A percentile compares a stretch with the other conserved stretches of the same genome.
phyloP scores from a whole-genome alignment of 495 filamentous ascomycete genomes.

The Podospora pseudocomata region DNA sequence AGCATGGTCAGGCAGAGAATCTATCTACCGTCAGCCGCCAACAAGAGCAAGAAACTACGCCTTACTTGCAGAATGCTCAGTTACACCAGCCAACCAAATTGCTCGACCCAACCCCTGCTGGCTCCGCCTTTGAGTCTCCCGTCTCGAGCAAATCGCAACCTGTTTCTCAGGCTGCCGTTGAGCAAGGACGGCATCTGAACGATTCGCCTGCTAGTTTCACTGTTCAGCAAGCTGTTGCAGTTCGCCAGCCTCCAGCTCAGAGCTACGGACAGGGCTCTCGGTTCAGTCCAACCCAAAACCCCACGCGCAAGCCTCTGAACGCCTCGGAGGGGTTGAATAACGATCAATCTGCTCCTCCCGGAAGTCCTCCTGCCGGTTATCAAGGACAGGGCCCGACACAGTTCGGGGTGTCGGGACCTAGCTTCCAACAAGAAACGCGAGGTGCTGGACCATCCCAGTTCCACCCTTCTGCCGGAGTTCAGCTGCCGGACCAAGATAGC shows the following conservation, averaged over 20 bases:
- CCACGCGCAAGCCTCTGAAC: conserved; percentile 14
- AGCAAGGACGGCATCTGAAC: conserved; percentile 21
- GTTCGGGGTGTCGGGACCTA: background rate
- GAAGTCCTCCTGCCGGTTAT: background rate
- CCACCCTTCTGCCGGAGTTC: background rate
- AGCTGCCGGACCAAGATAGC: background rate
- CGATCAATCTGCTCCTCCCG: background rate
- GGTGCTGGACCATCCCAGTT: background rate
- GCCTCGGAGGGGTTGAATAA: background rate
- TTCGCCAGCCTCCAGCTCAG: conserved; percentile 13
- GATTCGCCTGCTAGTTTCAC: conserved; percentile 23
- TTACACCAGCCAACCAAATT: conserved; percentile 13
- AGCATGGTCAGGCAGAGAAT: conserved; percentile 11
- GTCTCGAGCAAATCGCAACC: conserved; percentile 26
- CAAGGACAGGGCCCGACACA: conserved; percentile 3
- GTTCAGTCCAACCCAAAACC: conserved; percentile 10
- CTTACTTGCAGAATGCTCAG: conserved; percentile 14
- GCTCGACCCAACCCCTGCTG: conserved; percentile 14
- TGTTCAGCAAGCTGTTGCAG: conserved; percentile 17
- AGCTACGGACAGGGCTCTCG: background rate
- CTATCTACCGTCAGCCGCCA: background rate
- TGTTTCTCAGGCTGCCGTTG: conserved; percentile 14
- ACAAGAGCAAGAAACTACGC: conserved; percentile 10
- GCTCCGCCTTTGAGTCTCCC: conserved; percentile 21
- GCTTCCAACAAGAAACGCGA: conserved; percentile 6